Percentiles rank a stretch among this genome's conserved stretches.
These are phyloP conservation scores for Mycena sanguinolenta DNA, from an alignment of 768 basidiomycete species.

Conservation along the genomic window DNA sequence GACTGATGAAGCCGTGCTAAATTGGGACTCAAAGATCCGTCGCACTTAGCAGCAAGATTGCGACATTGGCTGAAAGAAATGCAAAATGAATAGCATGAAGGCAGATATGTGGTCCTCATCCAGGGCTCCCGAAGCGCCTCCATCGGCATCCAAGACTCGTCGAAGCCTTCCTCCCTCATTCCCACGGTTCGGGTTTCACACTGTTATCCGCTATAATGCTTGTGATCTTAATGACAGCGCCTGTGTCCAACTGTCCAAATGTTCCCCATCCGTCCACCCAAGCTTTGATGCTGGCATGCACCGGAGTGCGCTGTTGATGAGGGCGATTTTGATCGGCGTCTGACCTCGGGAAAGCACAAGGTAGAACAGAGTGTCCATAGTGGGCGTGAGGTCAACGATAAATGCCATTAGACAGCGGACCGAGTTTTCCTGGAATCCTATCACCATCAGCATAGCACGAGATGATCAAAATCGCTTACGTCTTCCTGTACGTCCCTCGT, in stretches of 20 bases:
- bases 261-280: conserved; percentile 7
- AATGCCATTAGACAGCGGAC: conserved; percentile 4
- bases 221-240: conserved; percentile 4
- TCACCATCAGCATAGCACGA: background rate
- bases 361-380: conserved; percentile 18
- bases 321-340: background rate
- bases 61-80: too few species aligned
- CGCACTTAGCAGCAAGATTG: too few species aligned
- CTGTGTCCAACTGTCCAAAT: conserved; percentile 1
- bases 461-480: background rate
- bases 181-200: conserved; percentile 16
- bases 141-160: conserved; percentile 14
- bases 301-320: conserved; percentile 8
- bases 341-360: too few species aligned
- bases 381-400: conserved; percentile 19
- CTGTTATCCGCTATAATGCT: conserved; percentile 1
- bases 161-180: background rate
- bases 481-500: conserved; percentile 6
- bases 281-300: conserved; percentile 10
- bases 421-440: background rate
- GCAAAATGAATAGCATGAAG: too few species aligned
- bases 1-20: too few species aligned
- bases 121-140: conserved; percentile 11
- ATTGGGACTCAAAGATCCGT: too few species aligned
- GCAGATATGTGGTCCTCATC: too few species aligned